Percentiles rank a stretch among this genome's conserved stretches.
Evolutionary conservation across 331 rosid genomes (phyloP).

Genomic region (Pyrus hybrid): DNA sequence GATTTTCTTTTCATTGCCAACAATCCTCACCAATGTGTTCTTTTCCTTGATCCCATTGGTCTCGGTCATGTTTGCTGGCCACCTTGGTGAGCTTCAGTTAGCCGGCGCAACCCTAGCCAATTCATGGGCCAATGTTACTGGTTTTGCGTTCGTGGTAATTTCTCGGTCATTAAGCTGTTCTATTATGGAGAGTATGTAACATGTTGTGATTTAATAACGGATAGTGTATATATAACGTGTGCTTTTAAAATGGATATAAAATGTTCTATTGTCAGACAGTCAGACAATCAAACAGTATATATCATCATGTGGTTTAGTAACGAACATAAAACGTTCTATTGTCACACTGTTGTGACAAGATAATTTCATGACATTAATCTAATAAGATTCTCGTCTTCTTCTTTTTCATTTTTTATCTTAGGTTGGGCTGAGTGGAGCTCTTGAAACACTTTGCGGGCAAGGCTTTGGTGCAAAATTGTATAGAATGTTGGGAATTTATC

Average conservation of each 20-base stretch:
- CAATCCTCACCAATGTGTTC: conserved; percentile 60
- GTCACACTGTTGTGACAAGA: too few species aligned
- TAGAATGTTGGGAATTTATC: conserved; percentile 54
- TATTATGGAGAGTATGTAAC: too few species aligned
- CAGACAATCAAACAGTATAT: too few species aligned
- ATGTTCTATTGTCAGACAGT: too few species aligned
- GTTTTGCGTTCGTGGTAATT: conserved; percentile 21
- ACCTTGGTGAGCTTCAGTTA: conserved; percentile 69
- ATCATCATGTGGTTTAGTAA: too few species aligned
- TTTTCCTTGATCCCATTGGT: conserved; percentile 49
- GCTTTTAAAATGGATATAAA: too few species aligned
- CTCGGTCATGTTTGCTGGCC: conserved; percentile 87
- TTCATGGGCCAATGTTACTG: conserved; percentile 71
- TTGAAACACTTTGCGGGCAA: conserved; percentile 85
- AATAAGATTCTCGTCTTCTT: background rate
- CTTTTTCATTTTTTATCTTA: background rate
- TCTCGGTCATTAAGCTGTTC: too few species aligned
- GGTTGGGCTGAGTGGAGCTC: conserved; percentile 80
- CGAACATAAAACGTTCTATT: too few species aligned
- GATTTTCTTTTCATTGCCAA: conserved; percentile 44
- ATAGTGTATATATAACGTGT: too few species aligned
- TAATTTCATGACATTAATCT: too few species aligned
- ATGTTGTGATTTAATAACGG: too few species aligned
- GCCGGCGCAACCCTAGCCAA: conserved; percentile 78
- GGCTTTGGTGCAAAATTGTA: conserved; percentile 60